Percentiles rank a stretch among this genome's conserved stretches.
Evolutionary conservation across 2,329 filamentous ascomycete species (phyloP).

Genomic region (Sclerotinia trifoliorum): DNA sequence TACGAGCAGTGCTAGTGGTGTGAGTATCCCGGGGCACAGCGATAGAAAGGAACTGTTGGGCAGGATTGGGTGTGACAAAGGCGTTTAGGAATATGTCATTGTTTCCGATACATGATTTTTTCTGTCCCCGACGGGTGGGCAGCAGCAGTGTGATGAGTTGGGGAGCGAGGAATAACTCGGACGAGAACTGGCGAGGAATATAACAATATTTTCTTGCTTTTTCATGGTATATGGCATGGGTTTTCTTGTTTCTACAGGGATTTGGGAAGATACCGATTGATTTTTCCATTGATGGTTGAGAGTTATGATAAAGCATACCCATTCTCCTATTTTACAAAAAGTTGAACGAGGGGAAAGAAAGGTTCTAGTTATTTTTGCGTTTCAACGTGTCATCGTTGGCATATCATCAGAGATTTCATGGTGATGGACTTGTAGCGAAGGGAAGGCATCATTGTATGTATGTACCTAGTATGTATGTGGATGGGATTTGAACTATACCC

Average conservation of each 20-base stretch:
- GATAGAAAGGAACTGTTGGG: conserved; percentile 41
- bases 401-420: conserved; percentile 9
- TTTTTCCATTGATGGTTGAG: neutral
- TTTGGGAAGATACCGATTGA: conserved; percentile 8
- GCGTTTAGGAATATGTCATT: conserved; percentile 30
- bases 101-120: neutral
- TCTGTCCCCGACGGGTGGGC: neutral
- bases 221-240: conserved; percentile 6
- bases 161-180: neutral
- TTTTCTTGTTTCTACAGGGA: conserved; percentile 16
- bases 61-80: conserved; percentile 41
- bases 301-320: conserved; percentile 19
- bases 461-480: conserved; percentile 1
- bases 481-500: conserved; percentile 4
- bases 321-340: conserved; percentile 5
- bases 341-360: neutral
- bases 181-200: neutral
- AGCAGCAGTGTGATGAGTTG: neutral
- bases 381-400: conserved; percentile 3
- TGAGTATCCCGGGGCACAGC: conserved; percentile 39
- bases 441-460: neutral
- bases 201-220: conserved; percentile 8
- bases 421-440: neutral
- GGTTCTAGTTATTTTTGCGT: neutral
- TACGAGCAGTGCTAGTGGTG: conserved; percentile 36